These are phyloP conservation scores for Diplodia intermedia DNA, from an alignment of 2,329 filamentous ascomycete species.

Conservation along the genomic window DNA sequence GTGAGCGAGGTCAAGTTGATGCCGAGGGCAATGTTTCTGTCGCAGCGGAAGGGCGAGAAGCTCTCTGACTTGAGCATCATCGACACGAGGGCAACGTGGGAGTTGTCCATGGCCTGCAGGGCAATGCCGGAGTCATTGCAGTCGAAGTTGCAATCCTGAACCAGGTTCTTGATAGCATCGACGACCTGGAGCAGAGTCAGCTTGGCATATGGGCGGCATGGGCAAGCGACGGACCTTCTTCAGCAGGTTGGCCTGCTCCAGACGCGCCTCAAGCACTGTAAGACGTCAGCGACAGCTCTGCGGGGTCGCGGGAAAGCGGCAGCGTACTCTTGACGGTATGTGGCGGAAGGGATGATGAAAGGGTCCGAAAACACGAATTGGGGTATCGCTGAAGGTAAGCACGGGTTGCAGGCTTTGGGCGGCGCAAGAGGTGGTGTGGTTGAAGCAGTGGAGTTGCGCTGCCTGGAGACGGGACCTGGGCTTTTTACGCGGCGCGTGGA, in stretches of 20 bases:
- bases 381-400: constrained; percentile 25
- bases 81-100: constrained; percentile 96
- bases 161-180: constrained; percentile 98
- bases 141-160: constrained; percentile 99
- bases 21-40: constrained; percentile 97
- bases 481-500: constrained; percentile 24
- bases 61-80: constrained; percentile 98
- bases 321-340: constrained; percentile 33
- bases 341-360: background rate
- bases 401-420: constrained; percentile 7
- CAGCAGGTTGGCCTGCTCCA: constrained; percentile 90
- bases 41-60: constrained; percentile 95
- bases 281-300: constrained; percentile 24
- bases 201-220: background rate
- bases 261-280: constrained; percentile 91
- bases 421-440: constrained; percentile 13
- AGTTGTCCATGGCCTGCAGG: constrained; percentile 99
- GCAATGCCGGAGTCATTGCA: constrained; percentile 99
- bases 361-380: constrained; percentile 11
- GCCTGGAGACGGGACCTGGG: constrained; percentile 8
- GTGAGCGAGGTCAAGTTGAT: constrained; percentile 96
- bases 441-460: constrained; percentile 4
- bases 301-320: background rate
- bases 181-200: constrained; percentile 71
- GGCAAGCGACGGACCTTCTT: constrained; percentile 74